A percentile compares a stretch with the other conserved stretches of the same genome.
These are phyloP conservation scores for Flagelloscypha sp. DNA, from an alignment of 768 basidiomycete species.

Conservation along the genomic window DNA sequence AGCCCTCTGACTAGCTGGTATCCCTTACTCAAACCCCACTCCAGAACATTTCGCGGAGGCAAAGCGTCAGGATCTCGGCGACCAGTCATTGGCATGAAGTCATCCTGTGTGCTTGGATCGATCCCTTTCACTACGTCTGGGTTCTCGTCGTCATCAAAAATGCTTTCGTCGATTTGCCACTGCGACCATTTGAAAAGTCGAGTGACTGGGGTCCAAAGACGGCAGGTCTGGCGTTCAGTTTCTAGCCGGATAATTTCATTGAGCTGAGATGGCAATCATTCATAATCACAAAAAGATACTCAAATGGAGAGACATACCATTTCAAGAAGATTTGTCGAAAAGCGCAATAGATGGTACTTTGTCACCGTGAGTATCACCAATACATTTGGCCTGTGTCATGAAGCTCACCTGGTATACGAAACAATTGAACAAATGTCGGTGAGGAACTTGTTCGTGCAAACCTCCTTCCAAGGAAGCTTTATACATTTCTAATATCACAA, in stretches of 20 bases:
- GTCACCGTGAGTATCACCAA: constrained; percentile 16
- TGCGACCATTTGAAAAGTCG: constrained; percentile 33
- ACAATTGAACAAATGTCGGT: constrained; percentile 65
- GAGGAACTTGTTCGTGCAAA: constrained; percentile 43
- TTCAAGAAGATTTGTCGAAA: constrained; percentile 27
- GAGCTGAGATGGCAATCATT: constrained; percentile 31
- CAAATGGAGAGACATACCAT: constrained; percentile 25
- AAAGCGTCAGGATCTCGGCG: constrained; percentile 68
- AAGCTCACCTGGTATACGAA: constrained; percentile 62
- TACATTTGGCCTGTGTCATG: constrained; percentile 26
- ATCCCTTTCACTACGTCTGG: constrained; percentile 62
- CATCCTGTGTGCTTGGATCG: constrained; percentile 29
- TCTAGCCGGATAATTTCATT: constrained; percentile 52
- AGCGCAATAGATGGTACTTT: constrained; percentile 35
- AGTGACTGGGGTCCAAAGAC: constrained; percentile 52
- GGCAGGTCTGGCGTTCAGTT: constrained; percentile 27
- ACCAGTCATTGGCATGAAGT: constrained; percentile 49
- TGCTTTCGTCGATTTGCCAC: constrained; percentile 38
- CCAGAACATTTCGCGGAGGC: constrained; percentile 55
- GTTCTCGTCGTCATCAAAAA: constrained; percentile 59
- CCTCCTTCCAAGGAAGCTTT: constrained; percentile 26
- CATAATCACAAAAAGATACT: not conserved
- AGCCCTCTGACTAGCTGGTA: constrained; percentile 34
- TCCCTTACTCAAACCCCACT: constrained; percentile 38
- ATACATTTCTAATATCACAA: constrained; percentile 5